Conservation (phyloP, 805 yeast genomes). For the Suhomyces pyralidae region DNA sequence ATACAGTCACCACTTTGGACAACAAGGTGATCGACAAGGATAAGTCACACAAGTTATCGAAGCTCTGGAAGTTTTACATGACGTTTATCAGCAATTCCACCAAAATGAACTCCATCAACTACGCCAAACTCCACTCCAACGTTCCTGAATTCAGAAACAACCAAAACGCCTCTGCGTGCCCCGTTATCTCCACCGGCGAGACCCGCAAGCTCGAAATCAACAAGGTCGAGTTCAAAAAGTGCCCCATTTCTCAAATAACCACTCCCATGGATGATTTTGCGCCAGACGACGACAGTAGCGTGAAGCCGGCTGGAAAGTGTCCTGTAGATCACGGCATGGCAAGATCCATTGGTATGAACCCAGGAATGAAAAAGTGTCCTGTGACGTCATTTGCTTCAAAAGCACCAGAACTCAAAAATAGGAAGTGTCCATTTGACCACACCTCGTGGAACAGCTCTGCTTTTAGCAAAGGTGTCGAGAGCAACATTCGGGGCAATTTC, state of each 20-base stretch:
- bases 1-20: conserved; percentile 9
- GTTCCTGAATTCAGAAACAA: conserved; percentile 23
- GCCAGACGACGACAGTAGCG: neutral
- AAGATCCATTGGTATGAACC: neutral
- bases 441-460: conserved; percentile 3
- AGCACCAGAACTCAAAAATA: conserved; percentile 10
- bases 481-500: conserved; percentile 16
- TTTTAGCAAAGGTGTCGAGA: conserved; percentile 14
- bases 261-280: conserved; percentile 16
- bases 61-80: conserved; percentile 40
- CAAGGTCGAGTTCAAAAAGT: conserved; percentile 12
- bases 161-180: conserved; percentile 13
- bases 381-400: conserved; percentile 1
- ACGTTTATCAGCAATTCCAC: conserved; percentile 32
- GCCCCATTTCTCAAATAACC: conserved; percentile 26
- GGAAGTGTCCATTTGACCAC: conserved; percentile 37
- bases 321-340: conserved; percentile 6
- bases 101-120: conserved; percentile 25
- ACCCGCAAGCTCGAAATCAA: neutral
- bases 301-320: conserved; percentile 3
- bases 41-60: conserved; percentile 18
- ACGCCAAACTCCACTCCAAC: conserved; percentile 32
- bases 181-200: conserved; percentile 11
- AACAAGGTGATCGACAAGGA: conserved; percentile 14
- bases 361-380: conserved; percentile 7